A percentile compares a stretch with the other conserved stretches of the same genome.
phyloP scores from a whole-genome alignment of 805 yeast genomes.

The Wickerhamiella sergipiensis region DNA sequence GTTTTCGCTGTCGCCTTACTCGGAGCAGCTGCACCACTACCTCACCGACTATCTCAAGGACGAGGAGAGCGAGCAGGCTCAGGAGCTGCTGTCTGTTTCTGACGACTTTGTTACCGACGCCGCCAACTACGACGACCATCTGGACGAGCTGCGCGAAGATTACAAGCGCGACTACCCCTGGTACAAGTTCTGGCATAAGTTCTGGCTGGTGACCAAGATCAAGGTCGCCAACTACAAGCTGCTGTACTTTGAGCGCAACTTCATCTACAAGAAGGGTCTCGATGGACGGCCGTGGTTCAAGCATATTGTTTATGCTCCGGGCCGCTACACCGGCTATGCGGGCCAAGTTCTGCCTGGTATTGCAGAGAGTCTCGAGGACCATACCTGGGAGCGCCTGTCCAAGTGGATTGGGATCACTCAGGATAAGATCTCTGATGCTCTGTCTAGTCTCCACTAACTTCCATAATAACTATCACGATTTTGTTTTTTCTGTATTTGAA shows the following conservation, averaged over 20 bases:
- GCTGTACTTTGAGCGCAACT: constrained; percentile 32
- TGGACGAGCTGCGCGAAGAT: constrained; percentile 34
- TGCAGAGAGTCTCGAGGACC: constrained; percentile 40
- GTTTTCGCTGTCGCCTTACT: constrained; percentile 32
- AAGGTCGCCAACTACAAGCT: constrained; percentile 29
- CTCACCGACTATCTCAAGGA: constrained; percentile 25
- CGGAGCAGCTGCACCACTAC: constrained; percentile 27
- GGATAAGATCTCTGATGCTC: constrained; percentile 6
- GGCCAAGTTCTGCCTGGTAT: constrained; percentile 45
- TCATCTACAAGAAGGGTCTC: constrained; percentile 36
- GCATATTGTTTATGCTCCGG: constrained; percentile 46
- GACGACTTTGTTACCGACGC: constrained; percentile 23
- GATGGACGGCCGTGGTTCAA: constrained; percentile 42
- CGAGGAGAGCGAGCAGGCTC: constrained; percentile 8
- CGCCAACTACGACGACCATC: constrained; percentile 35
- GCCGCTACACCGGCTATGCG: constrained; percentile 46
- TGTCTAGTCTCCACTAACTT: not conserved
- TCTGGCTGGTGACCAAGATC: constrained; percentile 15
- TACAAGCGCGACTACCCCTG: constrained; percentile 63
- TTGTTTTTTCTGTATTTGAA: no score
- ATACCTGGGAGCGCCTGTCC: constrained; percentile 25
- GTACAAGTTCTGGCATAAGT: constrained; percentile 33
- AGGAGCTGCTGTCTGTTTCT: constrained; percentile 11
- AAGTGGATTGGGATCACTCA: constrained; percentile 29
- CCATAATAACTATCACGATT: no score